phyloP scores from a whole-genome alignment of 805 yeast species.

The Pichia heedii region DNA sequence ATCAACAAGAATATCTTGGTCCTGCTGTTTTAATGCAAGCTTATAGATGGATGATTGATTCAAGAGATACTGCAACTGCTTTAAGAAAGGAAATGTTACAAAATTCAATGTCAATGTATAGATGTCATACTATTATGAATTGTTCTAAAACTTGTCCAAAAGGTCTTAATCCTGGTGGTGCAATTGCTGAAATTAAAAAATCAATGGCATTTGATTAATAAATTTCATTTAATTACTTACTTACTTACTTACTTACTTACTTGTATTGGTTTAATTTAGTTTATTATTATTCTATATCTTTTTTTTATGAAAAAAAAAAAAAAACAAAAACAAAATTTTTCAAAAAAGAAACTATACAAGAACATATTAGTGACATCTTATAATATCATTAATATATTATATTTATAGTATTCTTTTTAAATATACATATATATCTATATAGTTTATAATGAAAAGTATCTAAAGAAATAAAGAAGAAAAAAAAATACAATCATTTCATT shows the following conservation, averaged over 20 bases:
- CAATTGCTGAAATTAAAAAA: conserved; percentile 96
- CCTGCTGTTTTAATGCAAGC: conserved; percentile 99
- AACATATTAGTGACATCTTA: too few relatives aligned
- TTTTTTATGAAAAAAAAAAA: too few relatives aligned
- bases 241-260: background rate
- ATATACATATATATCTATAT: too few relatives aligned
- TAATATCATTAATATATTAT: too few relatives aligned
- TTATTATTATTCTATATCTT: background rate
- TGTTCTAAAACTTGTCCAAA: conserved; percentile 98
- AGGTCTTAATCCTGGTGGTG: conserved; percentile 94
- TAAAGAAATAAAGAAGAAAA: too few relatives aligned
- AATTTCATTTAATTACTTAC: too few relatives aligned
- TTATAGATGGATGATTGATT: conserved; percentile 96
- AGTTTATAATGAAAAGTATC: too few relatives aligned
- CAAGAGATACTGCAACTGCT: conserved; percentile 85
- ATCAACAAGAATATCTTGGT: conserved; percentile 95
- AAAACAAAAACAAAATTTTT: too few relatives aligned
- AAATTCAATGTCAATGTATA: conserved; percentile 94
- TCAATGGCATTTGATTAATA: conserved; percentile 47
- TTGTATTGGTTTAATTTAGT: background rate
- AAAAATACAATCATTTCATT: too few relatives aligned
- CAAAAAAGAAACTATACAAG: too few relatives aligned
- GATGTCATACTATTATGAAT: conserved; percentile 99
- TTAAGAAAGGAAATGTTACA: conserved; percentile 83
- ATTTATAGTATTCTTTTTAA: too few relatives aligned